Conservation (phyloP, 805 yeast genomes). For the Jamesozyma spencerorum region DNA sequence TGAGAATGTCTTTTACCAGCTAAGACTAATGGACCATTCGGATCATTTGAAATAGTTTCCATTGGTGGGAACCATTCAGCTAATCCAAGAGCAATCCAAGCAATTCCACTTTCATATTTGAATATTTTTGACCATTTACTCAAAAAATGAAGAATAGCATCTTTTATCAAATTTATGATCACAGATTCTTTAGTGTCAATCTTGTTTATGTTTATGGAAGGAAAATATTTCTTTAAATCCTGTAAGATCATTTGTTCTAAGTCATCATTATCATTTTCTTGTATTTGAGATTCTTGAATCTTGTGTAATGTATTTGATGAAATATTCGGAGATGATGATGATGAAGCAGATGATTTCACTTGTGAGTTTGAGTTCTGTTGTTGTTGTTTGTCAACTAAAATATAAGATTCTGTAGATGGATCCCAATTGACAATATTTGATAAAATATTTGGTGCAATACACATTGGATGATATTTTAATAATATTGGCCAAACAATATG, state of each 20-base stretch:
- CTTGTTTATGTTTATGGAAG: too few relatives aligned
- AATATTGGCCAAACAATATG: slow-evolving; percentile 78
- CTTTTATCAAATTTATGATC: slow-evolving; percentile 48
- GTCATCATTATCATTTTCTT: slow-evolving; percentile 11
- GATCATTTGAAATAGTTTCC: slow-evolving; percentile 30
- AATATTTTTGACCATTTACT: slow-evolving; percentile 71
- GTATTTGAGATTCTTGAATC: neutral
- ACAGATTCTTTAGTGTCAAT: slow-evolving; percentile 15
- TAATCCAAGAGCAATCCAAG: slow-evolving; percentile 81
- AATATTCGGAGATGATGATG: neutral
- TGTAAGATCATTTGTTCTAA: slow-evolving; percentile 36
- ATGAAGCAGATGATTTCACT: neutral
- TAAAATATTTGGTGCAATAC: slow-evolving; percentile 59
- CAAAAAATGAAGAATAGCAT: slow-evolving; percentile 54
- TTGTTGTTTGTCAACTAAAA: slow-evolving; percentile 1
- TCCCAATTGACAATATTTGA: slow-evolving; percentile 39
- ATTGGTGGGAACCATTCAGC: slow-evolving; percentile 82
- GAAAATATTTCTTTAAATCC: slow-evolving; percentile 54
- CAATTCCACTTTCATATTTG: slow-evolving; percentile 70
- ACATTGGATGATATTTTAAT: slow-evolving; percentile 77
- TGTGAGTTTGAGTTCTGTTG: neutral
- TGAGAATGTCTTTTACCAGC: slow-evolving; percentile 20
- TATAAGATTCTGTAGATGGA: slow-evolving; percentile 10
- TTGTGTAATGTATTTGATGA: neutral
- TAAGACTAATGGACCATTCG: slow-evolving; percentile 18